These are phyloP conservation scores for Rosa hybrid DNA, from an alignment of 331 rosid species.

Conservation along the genomic window DNA sequence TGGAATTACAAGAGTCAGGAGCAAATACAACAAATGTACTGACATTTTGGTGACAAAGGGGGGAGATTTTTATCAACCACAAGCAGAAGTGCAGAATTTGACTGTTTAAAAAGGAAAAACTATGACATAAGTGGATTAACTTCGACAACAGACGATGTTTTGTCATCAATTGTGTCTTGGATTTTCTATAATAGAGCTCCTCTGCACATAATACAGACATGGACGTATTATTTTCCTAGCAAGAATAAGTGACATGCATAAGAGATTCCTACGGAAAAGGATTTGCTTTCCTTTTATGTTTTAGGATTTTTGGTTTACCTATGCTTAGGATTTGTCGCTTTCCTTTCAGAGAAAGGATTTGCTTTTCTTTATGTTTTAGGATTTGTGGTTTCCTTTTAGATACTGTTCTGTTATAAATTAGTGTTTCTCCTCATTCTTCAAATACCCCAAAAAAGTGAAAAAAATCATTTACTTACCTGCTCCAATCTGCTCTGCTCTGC, in stretches of 20 bases:
- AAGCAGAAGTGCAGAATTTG: not conserved
- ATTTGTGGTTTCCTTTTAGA: no score
- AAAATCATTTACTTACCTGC: no score
- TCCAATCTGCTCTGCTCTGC: not conserved
- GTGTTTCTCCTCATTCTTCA: no score
- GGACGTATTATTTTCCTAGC: not conserved
- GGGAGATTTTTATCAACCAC: not conserved
- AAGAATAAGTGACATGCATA: no score
- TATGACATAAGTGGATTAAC: conserved; percentile 17
- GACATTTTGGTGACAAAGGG: not conserved
- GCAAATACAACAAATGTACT: not conserved
- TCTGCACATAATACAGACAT: conserved; percentile 24
- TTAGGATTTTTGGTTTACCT: no score
- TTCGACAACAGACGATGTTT: conserved; percentile 27
- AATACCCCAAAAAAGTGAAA: no score
- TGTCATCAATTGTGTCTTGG: conserved; percentile 26
- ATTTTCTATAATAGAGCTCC: conserved; percentile 20
- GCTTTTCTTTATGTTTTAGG: no score
- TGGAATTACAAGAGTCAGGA: not conserved
- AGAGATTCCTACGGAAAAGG: no score
- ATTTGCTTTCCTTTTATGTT: no score
- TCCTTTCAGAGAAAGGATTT: no score
- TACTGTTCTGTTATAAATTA: no score
- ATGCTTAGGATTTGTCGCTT: no score
- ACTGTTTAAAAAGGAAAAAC: not conserved